Evolutionary conservation across 2,329 filamentous ascomycete genomes (phyloP), one percentile per base, ranked within the genome.

Genomic region (Mycosphaerella sp.): DNA sequence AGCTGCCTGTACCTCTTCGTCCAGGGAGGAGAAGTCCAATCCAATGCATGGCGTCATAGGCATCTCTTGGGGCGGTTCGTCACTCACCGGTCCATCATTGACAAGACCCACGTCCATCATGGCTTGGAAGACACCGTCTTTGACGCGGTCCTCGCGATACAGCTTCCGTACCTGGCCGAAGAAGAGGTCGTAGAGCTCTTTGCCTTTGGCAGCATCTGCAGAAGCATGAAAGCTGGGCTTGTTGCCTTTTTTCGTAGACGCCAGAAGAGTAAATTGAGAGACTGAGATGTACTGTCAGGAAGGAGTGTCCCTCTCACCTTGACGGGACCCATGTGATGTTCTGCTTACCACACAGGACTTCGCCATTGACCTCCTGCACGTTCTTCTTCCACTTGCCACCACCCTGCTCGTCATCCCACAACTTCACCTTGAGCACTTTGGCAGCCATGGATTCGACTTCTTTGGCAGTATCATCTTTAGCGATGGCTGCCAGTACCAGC

Each of bases 41-140:
- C 54, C 47, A 14, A 55, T 46, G 28, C 53, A 45, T 32, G 53
- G 54, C 18, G 47, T 51, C 34, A 44, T 36, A 18, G 54, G 48
- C 41, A 54, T 51, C 21, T 50, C 52, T 42, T 41, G 37, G 45
- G 45, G 45, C 28, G 37, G 37, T 35, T 42, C 45, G 37, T 48
- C 52, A 80, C 80, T 75, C 79, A 84, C 81, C 73, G 81, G 81
- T 64, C 81, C 81, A 64, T 97, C 91, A 60, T 97, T 97, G 44
- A 96, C 83, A 27, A 96, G 72, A 43, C 87, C 86, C 52, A 98
- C 91, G 65, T 97, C 86, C 93, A 98, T 98, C 90, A 95, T 96
- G 44, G 93, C 93, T 66, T 95, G 91, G 69, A 98, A 98, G 27
- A 91, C 82, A n/a, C 94, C 93, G 67, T 98, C 85, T 67, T 95